Base-by-base conservation (phyloP, 129 eudicot species). In the Gnaphalium uliginosum region DNA sequence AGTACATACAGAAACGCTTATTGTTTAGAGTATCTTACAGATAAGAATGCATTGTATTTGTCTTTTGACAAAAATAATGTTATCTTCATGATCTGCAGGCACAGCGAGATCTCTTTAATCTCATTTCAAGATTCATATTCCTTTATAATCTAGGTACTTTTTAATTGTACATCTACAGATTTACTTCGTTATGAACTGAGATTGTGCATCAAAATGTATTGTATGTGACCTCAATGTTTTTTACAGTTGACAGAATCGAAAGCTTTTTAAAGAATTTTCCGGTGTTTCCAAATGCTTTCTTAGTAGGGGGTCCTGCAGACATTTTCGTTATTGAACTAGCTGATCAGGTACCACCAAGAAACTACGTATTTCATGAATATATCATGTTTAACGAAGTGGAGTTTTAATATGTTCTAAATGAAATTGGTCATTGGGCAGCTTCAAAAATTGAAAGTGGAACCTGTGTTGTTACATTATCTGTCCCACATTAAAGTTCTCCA, bases 391-490 rank as follows among this genome's bases (percentile, higher is more conserved):
- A 18, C 11, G 66, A 23, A 23, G 59, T 53, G 59, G 22, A 53
- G 29, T 58, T 22, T 61, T 14, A 61, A 24, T 18, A 61, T 61
- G 35, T 61, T 61, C 14, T 62, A 27, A 26, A 9, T 13, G 6
- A 59, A 39, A 39, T 53, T 53, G 59, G 59, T 53, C 61, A 56
- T 56, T 56, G 61, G 25, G 22, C 87, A 94, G 96, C 90, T 94
- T 83, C 93, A 89, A 72, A 94, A 89, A 63, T 66, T 94, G 30
- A 94, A 94, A 85, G 97, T 94, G 84, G 99, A 94, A 79, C 99
- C 99, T 0, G 99, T 91, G 65, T 87, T 94, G 41, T 84, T 94
- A 65, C 96, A 94, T 82, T 94, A 94, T 76, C 85, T 94, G 30
- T 87, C 97, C 10, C 86, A 84, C 30, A 77, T 94, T 57, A 85